Base-by-base conservation (phyloP, 176 grass and related monocot species). In the Luzula sylvatica region DNA sequence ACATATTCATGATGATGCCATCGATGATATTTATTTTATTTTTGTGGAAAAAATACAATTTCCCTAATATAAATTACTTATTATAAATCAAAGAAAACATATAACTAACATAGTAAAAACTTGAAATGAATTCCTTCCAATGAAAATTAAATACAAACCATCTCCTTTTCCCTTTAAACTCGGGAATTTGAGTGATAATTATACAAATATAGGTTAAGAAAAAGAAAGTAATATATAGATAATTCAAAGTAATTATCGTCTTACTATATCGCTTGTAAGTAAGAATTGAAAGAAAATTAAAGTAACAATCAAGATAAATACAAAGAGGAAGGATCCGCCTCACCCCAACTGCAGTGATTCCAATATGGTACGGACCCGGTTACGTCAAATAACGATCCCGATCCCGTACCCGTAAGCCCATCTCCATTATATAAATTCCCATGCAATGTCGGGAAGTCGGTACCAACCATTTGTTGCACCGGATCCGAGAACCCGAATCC, bases 381-480 rank as follows among this genome's bases (percentile, higher is more conserved):
- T 64, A 64, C 43, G 20, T 64, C 60, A 38, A 64, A 64, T 49
- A 64, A 64, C 60, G 47, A 49, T 27, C 60, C 60, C 22, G 60
- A 64, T 29, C 60, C 60, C 2, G 26, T 35, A n/a, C n/a, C n/a
- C n/a, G n/a, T 26, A 45, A 61, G 57, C n/a, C 7, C 14, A 2
- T 61, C 56, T 50, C 41, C 60, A 9, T 64, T 64, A 45, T 26
- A 64, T 14, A 64, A 32, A 35, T 49, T 64, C 20, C 11, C 60
- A 3, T 49, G 43, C 43, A 64, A 47, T 26, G 20, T 8, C 1
- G 60, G 43, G 9, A 64, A 64, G 19, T 50, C 26, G 19, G 21
- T 50, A 7, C 44, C 11, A 15, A 20, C 43, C 42, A 64, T 50
- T 23, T 64, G 41, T n/a, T 45, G 39, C n/a, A 41, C 25, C 1